These are phyloP conservation scores for Flammula alnicola DNA, from an alignment of 1,284 basidiomycete genomes.

Conservation along the genomic window DNA sequence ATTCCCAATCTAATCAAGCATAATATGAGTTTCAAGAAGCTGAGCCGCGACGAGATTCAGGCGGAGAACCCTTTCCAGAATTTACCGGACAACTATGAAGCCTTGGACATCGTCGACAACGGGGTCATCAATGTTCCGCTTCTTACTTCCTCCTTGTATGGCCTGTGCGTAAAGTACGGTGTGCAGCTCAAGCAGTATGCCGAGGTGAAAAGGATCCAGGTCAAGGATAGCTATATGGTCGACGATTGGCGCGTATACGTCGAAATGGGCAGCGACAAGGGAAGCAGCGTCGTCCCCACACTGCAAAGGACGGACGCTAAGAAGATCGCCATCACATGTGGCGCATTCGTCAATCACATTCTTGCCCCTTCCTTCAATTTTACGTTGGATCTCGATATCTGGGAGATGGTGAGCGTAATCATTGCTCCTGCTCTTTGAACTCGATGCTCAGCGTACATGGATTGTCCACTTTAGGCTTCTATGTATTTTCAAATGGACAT, in stretches of 20 bases:
- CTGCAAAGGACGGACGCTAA: neutral
- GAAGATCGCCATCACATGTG: conserved; percentile 5
- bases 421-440: neutral
- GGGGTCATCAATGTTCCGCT: conserved; percentile 7
- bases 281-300: neutral
- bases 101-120: conserved; percentile 2
- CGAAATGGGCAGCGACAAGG: neutral
- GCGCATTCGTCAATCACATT: conserved; percentile 4
- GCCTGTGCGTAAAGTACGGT: neutral
- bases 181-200: conserved; percentile 5
- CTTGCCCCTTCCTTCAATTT: conserved; percentile 4
- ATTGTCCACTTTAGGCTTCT: neutral
- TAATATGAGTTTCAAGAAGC: neutral
- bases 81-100: conserved; percentile 2
- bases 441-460: too few species aligned
- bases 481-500: conserved; percentile 11
- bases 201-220: neutral
- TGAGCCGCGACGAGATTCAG: conserved; percentile 4
- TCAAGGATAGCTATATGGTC: too few species aligned
- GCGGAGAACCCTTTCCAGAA: conserved; percentile 6
- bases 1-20: conserved; percentile 1
- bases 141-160: conserved; percentile 1
- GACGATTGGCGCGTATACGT: conserved; percentile 1
- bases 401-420: neutral
- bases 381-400: conserved; percentile 6